phyloP scores from a whole-genome alignment of 192 early-diverging fungal species.

The Dissophora globulifera region DNA sequence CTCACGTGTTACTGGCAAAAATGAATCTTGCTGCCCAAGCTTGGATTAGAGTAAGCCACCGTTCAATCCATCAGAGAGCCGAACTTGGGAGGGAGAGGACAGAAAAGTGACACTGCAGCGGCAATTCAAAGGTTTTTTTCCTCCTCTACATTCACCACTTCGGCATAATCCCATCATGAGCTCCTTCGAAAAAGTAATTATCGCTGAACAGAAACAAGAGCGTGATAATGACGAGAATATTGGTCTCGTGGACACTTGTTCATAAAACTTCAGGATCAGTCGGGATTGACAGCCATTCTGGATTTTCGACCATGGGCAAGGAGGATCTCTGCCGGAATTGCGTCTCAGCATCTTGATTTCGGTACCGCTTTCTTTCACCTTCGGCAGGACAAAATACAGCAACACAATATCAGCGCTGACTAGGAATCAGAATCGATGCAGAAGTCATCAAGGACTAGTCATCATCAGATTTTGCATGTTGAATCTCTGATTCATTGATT shows the following conservation, averaged over 20 bases:
- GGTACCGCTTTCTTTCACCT: too few relatives aligned
- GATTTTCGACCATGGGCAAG: background rate
- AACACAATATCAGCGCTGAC: too few relatives aligned
- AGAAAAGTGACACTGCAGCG: conserved; percentile 16
- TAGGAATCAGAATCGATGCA: too few relatives aligned
- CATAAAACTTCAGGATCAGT: too few relatives aligned
- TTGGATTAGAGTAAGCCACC: conserved; percentile 2
- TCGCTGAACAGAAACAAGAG: too few relatives aligned
- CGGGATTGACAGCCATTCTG: background rate
- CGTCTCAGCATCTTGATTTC: too few relatives aligned
- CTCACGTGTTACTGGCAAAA: too few relatives aligned
- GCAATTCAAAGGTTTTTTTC: conserved; percentile 46
- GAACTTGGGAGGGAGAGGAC: conserved; percentile 5
- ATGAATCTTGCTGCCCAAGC: too few relatives aligned
- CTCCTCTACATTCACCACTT: conserved; percentile 57
- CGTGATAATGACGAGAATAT: too few relatives aligned
- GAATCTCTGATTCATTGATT: conserved; percentile 25
- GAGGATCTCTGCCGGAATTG: background rate
- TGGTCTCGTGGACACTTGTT: too few relatives aligned
- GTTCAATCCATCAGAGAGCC: conserved; percentile 26
- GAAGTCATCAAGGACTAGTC: conserved; percentile 8
- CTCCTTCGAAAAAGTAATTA: conserved; percentile 56
- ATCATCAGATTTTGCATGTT: conserved; percentile 3
- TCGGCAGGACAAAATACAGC: too few relatives aligned
- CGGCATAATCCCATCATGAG: conserved; percentile 55